These are phyloP conservation scores for Podila minutissima DNA, from an alignment of 192 early-diverging fungal genomes.

Conservation along the genomic window DNA sequence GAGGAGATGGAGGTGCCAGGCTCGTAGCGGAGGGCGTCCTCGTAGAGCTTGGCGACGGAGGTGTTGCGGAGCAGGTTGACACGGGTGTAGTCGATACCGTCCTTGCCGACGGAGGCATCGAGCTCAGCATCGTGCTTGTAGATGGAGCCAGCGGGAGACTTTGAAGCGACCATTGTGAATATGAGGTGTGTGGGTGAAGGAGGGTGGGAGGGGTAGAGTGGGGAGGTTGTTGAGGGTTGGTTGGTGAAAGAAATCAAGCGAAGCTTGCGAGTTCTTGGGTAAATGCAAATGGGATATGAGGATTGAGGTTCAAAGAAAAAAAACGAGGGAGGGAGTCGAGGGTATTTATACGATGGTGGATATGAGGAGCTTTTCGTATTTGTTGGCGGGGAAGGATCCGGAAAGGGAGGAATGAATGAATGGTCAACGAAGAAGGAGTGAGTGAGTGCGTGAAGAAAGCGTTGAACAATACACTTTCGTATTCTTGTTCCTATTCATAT, in stretches of 20 bases:
- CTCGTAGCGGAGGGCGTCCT: conserved; percentile 90
- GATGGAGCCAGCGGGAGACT: conserved; percentile 35
- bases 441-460: too few relatives aligned
- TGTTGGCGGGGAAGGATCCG: too few relatives aligned
- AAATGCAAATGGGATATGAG: not conserved
- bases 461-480: not conserved
- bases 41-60: conserved; percentile 89
- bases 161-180: conserved; percentile 28
- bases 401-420: too few relatives aligned
- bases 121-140: conserved; percentile 46
- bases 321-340: not conserved
- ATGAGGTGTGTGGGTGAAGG: conserved; percentile 1
- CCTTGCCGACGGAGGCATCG: conserved; percentile 60
- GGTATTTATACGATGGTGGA: conserved; percentile 19
- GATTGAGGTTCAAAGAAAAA: conserved; percentile 10
- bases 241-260: not conserved
- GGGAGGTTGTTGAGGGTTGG: conserved; percentile 10
- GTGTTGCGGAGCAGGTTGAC: conserved; percentile 88
- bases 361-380: too few relatives aligned
- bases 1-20: conserved; percentile 90
- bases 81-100: conserved; percentile 84
- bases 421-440: conserved; percentile 3
- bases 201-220: conserved; percentile 9
- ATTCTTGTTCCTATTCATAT: not conserved
- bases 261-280: not conserved